phyloP scores from a whole-genome alignment of 768 basidiomycete species.

The Antrodiella citrinella region DNA sequence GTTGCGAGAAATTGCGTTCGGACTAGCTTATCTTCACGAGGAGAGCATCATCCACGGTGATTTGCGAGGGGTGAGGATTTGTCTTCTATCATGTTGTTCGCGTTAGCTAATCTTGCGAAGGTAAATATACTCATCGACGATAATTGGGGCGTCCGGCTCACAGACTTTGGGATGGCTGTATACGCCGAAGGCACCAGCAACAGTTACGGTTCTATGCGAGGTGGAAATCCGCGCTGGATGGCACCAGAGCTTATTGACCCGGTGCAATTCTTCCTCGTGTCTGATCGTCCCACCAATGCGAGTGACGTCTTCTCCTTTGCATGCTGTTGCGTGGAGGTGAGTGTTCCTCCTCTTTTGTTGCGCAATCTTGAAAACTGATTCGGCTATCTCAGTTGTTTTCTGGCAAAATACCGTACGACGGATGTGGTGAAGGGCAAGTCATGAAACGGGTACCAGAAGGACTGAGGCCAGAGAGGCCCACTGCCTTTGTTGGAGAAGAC shows the following conservation, averaged over 20 bases:
- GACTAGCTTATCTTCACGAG: conserved; percentile 1
- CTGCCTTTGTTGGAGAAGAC: too few species aligned
- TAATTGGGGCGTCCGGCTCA: not conserved
- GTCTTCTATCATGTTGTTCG: not conserved
- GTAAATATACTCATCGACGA: conserved; percentile 3
- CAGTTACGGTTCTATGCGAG: not conserved
- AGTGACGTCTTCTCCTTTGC: conserved; percentile 3
- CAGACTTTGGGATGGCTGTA: conserved; percentile 1
- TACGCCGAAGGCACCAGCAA: not conserved
- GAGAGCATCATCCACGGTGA: conserved; percentile 2
- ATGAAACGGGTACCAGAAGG: too few species aligned
- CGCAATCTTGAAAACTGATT: not conserved
- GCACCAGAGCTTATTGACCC: not conserved
- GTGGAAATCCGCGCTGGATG: conserved; percentile 1
- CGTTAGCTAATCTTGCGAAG: not conserved
- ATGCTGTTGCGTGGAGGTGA: conserved; percentile 3
- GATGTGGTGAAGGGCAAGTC: too few species aligned
- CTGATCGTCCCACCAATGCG: not conserved
- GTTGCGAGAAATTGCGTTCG: not conserved
- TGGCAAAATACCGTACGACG: too few species aligned
- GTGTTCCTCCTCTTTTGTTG: too few species aligned
- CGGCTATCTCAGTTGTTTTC: not conserved
- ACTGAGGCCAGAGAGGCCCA: too few species aligned
- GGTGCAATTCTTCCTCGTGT: not conserved
- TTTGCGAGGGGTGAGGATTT: conserved; percentile 1